These are phyloP conservation scores for Plasmopara muralis DNA, from an alignment of 352 stramenopile genomes.

Conservation along the genomic window DNA sequence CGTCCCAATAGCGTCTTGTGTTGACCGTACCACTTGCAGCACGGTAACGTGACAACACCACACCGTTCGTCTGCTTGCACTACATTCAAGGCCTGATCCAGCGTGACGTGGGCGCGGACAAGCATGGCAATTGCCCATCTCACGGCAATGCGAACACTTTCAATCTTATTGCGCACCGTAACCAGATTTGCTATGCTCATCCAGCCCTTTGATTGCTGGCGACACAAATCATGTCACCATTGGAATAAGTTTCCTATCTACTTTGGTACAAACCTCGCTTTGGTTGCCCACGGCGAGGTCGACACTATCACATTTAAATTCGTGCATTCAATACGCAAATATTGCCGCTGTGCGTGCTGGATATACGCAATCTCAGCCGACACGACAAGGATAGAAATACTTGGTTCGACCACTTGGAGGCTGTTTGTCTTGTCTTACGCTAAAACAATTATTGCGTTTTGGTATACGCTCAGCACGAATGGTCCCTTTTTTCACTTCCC, in stretches of 20 bases:
- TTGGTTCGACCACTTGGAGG: constrained; percentile 14
- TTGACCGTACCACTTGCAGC: constrained; percentile 78
- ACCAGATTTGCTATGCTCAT: constrained; percentile 54
- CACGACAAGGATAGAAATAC: background rate
- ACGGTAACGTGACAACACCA: constrained; percentile 66
- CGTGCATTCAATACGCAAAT: constrained; percentile 62
- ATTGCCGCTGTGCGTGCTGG: constrained; percentile 65
- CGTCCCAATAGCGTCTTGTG: constrained; percentile 55
- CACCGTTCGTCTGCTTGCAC: constrained; percentile 54
- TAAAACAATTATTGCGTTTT: too few species aligned
- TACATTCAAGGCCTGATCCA: constrained; percentile 59
- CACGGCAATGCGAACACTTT: constrained; percentile 66
- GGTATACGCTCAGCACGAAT: too few species aligned
- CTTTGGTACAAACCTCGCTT: constrained; percentile 24
- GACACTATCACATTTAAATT: constrained; percentile 74
- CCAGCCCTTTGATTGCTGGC: constrained; percentile 45
- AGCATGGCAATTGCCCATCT: constrained; percentile 56
- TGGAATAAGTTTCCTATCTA: too few species aligned
- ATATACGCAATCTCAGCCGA: background rate
- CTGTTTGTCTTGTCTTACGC: too few species aligned
- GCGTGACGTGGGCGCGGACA: constrained; percentile 74
- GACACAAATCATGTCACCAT: background rate
- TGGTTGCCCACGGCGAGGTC: constrained; percentile 68
- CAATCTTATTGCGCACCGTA: constrained; percentile 77
- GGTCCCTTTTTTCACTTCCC: too few species aligned